Base-by-base conservation (phyloP, 148 eudicot genomes). In the Cornus florida region DNA sequence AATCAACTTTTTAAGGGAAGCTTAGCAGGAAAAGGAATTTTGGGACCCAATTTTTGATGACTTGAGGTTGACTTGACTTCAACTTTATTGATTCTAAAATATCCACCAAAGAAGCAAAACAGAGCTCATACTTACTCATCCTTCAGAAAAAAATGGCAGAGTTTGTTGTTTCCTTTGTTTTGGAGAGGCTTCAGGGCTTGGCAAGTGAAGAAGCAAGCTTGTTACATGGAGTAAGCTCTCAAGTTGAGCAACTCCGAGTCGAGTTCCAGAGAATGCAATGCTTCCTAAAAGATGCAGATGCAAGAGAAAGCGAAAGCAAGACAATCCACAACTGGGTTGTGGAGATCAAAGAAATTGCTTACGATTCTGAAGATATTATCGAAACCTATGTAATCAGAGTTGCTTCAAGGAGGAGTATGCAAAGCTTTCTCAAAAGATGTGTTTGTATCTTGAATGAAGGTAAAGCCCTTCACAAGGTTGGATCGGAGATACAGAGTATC, bases 321-420 rank as follows among this genome's bases (percentile, higher is more conserved):
- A 56, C 14, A 56, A 14, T 56, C 60, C 60, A 56, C 60, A 56
- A 56, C 17, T 56, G 60, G 60, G 60, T 56, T 9, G 2, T 56
- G 2, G 24, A 68, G 1, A 43, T 72, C n/a, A 39, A 67, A 35
- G 81, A 77, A 50, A 50, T 77, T 17, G 73, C 79, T 28, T 68
- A 68, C 24, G 79, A 77, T 53, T 22, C 7, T 5, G 76, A 79
- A 72, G 81, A 79, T 65, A 11, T 53, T 73, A 31, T 73, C 10
- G 76, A 73, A 17, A 22, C 72, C 7, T 43, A 56, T 24, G 70
- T 65, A 5, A 41, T 39, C 20, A 73, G 46, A 60, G 35, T 79
- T 66, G 16, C 60, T 1, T 38, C 59, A 31, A 79, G 57, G 10
- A 71, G 65, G 46, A 69, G 39, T 17, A 2, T 66, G 2, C 60